Percentiles rank a stretch among this genome's conserved stretches.
These are phyloP conservation scores for Usnea hakonensis DNA, from an alignment of 495 filamentous ascomycete species.

Conservation along the genomic window DNA sequence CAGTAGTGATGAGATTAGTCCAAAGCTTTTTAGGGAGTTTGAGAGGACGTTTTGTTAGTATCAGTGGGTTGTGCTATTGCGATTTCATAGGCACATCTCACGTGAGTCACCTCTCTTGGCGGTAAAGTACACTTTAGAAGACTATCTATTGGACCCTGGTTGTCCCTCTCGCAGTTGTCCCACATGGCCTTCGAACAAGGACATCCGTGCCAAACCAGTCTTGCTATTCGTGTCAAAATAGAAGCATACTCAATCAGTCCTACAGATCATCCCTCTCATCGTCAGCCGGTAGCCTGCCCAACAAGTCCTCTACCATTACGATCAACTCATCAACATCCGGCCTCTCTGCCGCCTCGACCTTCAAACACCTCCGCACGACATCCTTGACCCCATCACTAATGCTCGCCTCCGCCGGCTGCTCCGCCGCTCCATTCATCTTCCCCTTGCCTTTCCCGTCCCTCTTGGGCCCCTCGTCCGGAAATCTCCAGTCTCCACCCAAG, in stretches of 20 bases:
- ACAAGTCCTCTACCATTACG: conserved; percentile 63
- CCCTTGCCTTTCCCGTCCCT: conserved; percentile 48
- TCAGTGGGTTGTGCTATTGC: not conserved
- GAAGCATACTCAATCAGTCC: not conserved
- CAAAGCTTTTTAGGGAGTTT: conserved; percentile 73
- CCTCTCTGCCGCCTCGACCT: conserved; percentile 84
- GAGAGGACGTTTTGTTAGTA: conserved; percentile 57
- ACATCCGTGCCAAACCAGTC: not conserved
- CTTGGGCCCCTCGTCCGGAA: conserved; percentile 66
- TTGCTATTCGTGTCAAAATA: not conserved
- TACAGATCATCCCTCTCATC: conserved; percentile 18
- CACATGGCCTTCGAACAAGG: not conserved
- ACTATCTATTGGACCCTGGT: not conserved
- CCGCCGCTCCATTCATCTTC: conserved; percentile 37
- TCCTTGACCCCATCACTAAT: conserved; percentile 76
- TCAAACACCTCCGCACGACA: conserved; percentile 78
- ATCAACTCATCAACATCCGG: conserved; percentile 90
- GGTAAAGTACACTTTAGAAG: not conserved
- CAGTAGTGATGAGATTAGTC: conserved; percentile 88
- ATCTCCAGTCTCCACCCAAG: conserved; percentile 85
- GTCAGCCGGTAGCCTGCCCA: conserved; percentile 68
- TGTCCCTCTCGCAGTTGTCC: not conserved
- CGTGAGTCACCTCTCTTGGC: not conserved
- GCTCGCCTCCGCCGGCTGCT: conserved; percentile 26
- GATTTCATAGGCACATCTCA: no score